phyloP scores from a whole-genome alignment of 73 alveolate species.

The Uronychia setigera region DNA sequence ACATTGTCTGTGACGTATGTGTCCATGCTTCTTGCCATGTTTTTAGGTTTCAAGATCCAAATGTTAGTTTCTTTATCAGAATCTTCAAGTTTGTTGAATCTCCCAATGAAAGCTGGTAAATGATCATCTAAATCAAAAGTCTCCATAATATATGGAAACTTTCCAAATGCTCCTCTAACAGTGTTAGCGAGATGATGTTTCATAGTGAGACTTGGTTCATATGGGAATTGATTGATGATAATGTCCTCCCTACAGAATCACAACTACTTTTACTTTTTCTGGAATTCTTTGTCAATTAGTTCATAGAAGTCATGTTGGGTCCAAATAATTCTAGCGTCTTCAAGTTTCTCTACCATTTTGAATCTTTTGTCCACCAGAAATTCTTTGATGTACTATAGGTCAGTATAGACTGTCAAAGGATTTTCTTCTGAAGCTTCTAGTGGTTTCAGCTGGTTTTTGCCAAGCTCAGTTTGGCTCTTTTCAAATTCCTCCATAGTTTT shows the following conservation, averaged over 20 bases:
- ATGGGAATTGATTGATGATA: slow-evolving; percentile 86
- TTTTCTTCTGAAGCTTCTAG: slow-evolving; percentile 56
- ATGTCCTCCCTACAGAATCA: slow-evolving; percentile 30
- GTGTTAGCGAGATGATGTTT: slow-evolving; percentile 81
- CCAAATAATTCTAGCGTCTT: slow-evolving; percentile 79
- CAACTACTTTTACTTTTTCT: slow-evolving; percentile 38
- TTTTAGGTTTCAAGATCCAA: slow-evolving; percentile 95
- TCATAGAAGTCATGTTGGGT: slow-evolving; percentile 23
- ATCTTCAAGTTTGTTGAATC: slow-evolving; percentile 55
- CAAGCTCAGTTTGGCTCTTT: slow-evolving; percentile 27
- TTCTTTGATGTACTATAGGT: slow-evolving; percentile 77
- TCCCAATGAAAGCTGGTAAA: slow-evolving; percentile 94
- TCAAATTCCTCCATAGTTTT: slow-evolving; percentile 24
- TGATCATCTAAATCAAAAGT: slow-evolving; percentile 82
- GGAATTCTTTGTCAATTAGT: slow-evolving; percentile 24
- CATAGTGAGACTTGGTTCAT: slow-evolving; percentile 86
- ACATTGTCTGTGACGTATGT: slow-evolving; percentile 87
- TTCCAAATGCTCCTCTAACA: slow-evolving; percentile 35
- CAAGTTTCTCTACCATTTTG: slow-evolving; percentile 64
- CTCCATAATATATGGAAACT: slow-evolving; percentile 73
- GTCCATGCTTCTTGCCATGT: slow-evolving; percentile 95
- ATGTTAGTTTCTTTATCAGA: slow-evolving; percentile 62
- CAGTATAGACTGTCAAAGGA: slow-evolving; percentile 77
- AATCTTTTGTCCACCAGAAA: slow-evolving; percentile 74
- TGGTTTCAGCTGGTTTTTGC: slow-evolving; percentile 27